Conservation (phyloP, 2,329 filamentous ascomycete species). For the Colletotrichum australisinense region DNA sequence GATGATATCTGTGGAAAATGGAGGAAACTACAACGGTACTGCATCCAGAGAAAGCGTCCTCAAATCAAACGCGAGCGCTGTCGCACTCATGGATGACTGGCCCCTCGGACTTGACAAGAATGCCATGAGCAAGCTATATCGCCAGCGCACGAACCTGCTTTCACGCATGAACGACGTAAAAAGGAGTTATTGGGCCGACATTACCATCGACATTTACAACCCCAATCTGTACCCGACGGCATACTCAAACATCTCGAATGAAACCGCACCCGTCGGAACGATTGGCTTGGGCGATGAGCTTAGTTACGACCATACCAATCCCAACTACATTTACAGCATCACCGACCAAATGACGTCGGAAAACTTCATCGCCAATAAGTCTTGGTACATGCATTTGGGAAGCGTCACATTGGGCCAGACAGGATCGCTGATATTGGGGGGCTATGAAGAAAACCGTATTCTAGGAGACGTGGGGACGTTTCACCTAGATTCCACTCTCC, state of each 20-base stretch:
- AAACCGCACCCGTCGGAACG: neutral
- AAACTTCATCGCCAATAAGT: neutral
- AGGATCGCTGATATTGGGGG: constrained; percentile 45
- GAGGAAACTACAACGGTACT: neutral
- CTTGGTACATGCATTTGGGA: constrained; percentile 42
- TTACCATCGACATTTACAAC: neutral
- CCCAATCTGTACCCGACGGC: neutral
- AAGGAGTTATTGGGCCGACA: neutral
- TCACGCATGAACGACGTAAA: neutral
- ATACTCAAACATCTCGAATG: neutral
- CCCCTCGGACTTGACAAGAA: neutral
- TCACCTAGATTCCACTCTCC: constrained; percentile 26
- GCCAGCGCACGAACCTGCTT: neutral
- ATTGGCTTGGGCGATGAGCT: neutral
- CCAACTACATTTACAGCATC: neutral
- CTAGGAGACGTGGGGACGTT: constrained; percentile 42
- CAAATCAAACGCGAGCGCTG: neutral
- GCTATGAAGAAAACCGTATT: constrained; percentile 45
- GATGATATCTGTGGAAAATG: neutral
- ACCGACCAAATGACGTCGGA: neutral
- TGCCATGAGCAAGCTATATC: neutral
- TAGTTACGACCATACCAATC: too few relatives aligned
- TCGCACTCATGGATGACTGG: neutral
- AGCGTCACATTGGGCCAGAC: constrained; percentile 41
- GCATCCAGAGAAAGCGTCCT: neutral